A percentile compares a stretch with the other conserved stretches of the same genome.
Conservation (phyloP, 805 yeast genomes). For the Wickerhamomyces xylosicus region DNA sequence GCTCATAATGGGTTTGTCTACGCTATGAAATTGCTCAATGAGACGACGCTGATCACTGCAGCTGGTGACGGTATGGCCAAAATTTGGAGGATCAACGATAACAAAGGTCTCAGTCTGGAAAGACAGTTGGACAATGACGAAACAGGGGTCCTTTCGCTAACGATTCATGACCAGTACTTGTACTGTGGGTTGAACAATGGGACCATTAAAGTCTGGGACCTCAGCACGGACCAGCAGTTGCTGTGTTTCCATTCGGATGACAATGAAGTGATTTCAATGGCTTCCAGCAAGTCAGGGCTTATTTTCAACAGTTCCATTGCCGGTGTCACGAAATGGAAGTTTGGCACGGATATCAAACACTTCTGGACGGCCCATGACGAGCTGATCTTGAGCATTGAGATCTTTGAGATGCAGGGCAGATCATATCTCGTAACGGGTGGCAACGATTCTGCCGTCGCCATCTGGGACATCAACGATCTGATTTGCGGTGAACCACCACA, state of each 20-base stretch:
- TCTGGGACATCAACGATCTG: conserved; percentile 50
- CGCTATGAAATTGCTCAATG: conserved; percentile 31
- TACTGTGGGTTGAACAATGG: conserved; percentile 81
- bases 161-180: conserved; percentile 52
- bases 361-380: conserved; percentile 40
- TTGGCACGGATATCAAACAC: conserved; percentile 31
- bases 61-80: conserved; percentile 91
- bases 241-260: conserved; percentile 28
- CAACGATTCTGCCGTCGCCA: conserved; percentile 50
- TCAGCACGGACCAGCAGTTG: conserved; percentile 66
- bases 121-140: conserved; percentile 50
- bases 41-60: conserved; percentile 46
- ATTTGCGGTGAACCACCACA: conserved; percentile 1
- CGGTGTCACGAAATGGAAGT: conserved; percentile 41
- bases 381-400: conserved; percentile 45
- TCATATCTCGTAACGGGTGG: conserved; percentile 60
- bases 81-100: conserved; percentile 49
- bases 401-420: conserved; percentile 28
- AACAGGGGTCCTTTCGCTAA: conserved; percentile 55
- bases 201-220: conserved; percentile 73
- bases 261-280: conserved; percentile 49
- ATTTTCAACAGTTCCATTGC: conserved; percentile 47
- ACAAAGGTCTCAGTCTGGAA: conserved; percentile 13
- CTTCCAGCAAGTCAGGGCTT: conserved; percentile 38
- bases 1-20: conserved; percentile 93